Evolutionary conservation across 108 stramenopile species (phyloP).

Genomic region (Parietichytrium sp.): DNA sequence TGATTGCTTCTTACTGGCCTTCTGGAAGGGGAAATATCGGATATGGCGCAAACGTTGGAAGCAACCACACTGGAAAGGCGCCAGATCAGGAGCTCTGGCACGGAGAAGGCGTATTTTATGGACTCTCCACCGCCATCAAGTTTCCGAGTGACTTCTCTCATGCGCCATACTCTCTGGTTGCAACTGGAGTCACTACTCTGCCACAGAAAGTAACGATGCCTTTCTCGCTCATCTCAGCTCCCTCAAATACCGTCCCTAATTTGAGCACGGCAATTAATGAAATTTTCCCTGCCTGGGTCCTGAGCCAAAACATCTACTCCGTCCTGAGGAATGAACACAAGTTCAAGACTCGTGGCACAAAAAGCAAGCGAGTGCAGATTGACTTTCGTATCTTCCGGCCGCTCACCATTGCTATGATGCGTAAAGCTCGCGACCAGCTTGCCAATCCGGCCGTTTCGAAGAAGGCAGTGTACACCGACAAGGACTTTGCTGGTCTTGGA

Average conservation of each 20-base stretch:
- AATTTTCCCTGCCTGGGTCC: conserved; percentile 83
- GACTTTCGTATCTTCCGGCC: conserved; percentile 75
- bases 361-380: conserved; percentile 71
- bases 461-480: conserved; percentile 48
- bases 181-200: conserved; percentile 75
- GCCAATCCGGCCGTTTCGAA: too few relatives aligned
- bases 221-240: conserved; percentile 70
- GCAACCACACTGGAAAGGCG: conserved; percentile 88
- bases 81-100: conserved; percentile 84
- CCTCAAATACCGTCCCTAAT: background rate
- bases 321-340: conserved; percentile 77
- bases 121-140: conserved; percentile 76
- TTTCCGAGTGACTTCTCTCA: conserved; percentile 78
- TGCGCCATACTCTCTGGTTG: conserved; percentile 85
- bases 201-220: conserved; percentile 82
- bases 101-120: conserved; percentile 91
- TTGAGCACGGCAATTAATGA: conserved; percentile 62
- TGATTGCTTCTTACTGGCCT: conserved; percentile 86
- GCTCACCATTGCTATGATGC: conserved; percentile 64
- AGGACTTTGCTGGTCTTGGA: conserved; percentile 65
- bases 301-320: conserved; percentile 77
- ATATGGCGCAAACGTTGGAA: conserved; percentile 88
- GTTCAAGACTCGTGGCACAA: conserved; percentile 70
- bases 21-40: conserved; percentile 87
- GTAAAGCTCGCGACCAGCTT: conserved; percentile 60